Conservation (phyloP, 768 basidiomycete species). For the Mycena polygramma region DNA sequence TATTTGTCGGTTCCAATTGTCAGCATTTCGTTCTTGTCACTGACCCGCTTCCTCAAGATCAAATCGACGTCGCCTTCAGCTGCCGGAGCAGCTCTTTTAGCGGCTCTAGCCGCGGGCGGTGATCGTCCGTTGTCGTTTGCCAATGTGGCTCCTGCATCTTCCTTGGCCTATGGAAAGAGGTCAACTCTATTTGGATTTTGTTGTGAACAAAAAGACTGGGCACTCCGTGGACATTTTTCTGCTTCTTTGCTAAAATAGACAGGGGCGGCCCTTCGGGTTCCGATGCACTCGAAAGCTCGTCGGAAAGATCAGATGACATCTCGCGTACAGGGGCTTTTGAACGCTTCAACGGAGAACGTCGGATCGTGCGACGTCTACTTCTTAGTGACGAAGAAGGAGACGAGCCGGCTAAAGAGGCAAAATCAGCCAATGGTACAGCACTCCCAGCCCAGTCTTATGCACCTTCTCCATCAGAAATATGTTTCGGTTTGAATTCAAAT, state of each 20-base stretch:
- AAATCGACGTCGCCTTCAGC: not conserved
- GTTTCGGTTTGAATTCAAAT: not conserved
- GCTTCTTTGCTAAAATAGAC: not conserved
- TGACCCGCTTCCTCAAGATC: not conserved
- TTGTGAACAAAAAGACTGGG: not conserved
- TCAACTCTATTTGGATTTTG: not conserved
- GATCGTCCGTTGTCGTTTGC: not conserved
- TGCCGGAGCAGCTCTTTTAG: too few species aligned
- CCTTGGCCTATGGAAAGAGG: not conserved
- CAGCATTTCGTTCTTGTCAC: not conserved
- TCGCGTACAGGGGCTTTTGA: not conserved
- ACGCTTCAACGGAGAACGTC: not conserved
- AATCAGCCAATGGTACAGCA: not conserved
- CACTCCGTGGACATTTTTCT: not conserved
- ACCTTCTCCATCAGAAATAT: not conserved
- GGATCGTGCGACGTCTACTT: not conserved
- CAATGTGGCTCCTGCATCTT: not conserved
- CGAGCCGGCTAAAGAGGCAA: not conserved
- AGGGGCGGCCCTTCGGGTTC: not conserved
- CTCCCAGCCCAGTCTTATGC: not conserved
- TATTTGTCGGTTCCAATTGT: not conserved
- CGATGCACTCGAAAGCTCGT: conserved; percentile 2
- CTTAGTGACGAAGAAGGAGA: not conserved
- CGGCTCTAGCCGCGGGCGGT: not conserved
- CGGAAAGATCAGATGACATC: not conserved